phyloP scores from a whole-genome alignment of 2,329 filamentous ascomycete genomes.

The Epichloe gansuensis region DNA sequence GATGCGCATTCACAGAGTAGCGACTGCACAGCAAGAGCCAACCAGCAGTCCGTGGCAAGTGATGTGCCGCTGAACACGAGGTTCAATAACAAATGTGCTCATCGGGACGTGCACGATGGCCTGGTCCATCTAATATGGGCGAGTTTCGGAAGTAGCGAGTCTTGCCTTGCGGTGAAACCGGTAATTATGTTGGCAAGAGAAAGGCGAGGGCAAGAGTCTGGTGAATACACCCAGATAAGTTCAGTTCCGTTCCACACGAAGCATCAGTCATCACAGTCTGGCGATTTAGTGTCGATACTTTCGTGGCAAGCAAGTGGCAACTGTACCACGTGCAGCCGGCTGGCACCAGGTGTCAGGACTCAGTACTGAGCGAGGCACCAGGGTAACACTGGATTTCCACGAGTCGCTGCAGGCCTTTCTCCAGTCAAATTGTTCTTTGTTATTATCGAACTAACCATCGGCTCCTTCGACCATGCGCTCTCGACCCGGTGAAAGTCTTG shows the following conservation, averaged over 20 bases:
- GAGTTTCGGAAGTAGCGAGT: slow-evolving; percentile 1
- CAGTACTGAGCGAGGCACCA: no score
- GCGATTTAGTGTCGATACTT: neutral
- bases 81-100: neutral
- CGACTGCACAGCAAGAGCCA: slow-evolving; percentile 6
- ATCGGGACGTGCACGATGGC: neutral
- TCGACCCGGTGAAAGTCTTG: no score
- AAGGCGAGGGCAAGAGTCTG: neutral
- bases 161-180: neutral
- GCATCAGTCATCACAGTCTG: neutral
- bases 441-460: no score
- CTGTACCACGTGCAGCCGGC: neutral
- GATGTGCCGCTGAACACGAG: neutral
- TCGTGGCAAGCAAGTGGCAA: neutral
- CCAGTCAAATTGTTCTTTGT: no score
- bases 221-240: neutral
- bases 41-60: slow-evolving; percentile 4
- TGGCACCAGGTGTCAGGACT: neutral
- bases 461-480: no score
- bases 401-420: no score
- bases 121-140: neutral
- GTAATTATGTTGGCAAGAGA: neutral
- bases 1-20: neutral
- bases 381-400: no score
- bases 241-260: neutral